Percentiles rank a stretch among this genome's conserved stretches.
Evolutionary conservation across 352 stramenopile species (phyloP).

Genomic region (Globisporangium viniferum): DNA sequence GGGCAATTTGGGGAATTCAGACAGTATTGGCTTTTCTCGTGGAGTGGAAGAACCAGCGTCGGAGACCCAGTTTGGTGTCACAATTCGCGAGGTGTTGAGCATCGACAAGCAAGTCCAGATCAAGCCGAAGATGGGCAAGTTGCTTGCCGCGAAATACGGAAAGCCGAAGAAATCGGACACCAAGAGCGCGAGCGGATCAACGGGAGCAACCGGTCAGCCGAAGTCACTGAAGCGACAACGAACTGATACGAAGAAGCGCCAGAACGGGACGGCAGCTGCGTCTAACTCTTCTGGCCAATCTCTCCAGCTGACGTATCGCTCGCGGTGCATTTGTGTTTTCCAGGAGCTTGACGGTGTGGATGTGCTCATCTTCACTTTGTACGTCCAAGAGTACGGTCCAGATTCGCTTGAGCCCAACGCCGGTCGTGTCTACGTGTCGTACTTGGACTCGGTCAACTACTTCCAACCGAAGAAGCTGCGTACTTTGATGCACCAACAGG

Average conservation of each 20-base stretch:
- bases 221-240: constrained; percentile 77
- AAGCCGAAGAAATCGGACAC: constrained; percentile 48
- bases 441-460: constrained; percentile 89
- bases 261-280: constrained; percentile 19
- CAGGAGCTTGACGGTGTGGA: constrained; percentile 87
- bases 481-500: constrained; percentile 86
- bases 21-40: constrained; percentile 77
- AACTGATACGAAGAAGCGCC: constrained; percentile 32
- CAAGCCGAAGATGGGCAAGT: constrained; percentile 79
- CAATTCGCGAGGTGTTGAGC: constrained; percentile 82
- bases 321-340: constrained; percentile 89
- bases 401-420: constrained; percentile 73
- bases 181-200: constrained; percentile 13
- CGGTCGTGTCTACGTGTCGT: constrained; percentile 85
- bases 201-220: constrained; percentile 21
- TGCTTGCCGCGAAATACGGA: constrained; percentile 61
- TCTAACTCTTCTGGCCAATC: constrained; percentile 23
- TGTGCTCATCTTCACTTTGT: constrained; percentile 87
- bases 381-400: constrained; percentile 85
- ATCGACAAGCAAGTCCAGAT: constrained; percentile 88
- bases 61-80: constrained; percentile 81
- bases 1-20: constrained; percentile 76
- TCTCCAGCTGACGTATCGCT: constrained; percentile 81
- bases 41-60: constrained; percentile 61
- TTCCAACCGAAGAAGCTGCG: constrained; percentile 87